Conservation (phyloP, 2,329 filamentous ascomycete genomes). For the Penicillium expansum region DNA sequence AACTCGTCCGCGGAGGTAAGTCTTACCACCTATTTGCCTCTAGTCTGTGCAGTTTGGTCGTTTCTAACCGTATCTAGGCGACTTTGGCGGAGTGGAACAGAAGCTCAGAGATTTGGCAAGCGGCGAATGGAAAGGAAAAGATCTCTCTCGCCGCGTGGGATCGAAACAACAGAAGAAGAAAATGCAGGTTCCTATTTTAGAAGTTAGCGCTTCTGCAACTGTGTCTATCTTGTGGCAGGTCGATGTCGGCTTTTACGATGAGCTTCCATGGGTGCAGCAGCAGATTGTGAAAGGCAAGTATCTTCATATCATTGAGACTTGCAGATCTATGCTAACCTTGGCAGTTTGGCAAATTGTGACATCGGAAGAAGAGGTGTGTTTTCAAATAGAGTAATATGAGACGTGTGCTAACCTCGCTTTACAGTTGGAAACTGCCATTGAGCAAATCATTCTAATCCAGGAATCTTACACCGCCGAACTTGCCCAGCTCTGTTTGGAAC, state of each 20-base stretch:
- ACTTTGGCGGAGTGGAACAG: slow-evolving; percentile 8
- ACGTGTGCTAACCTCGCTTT: neutral
- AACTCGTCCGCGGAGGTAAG: neutral
- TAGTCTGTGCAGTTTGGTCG: too few relatives aligned
- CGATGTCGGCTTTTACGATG: slow-evolving; percentile 20
- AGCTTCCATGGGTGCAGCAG: slow-evolving; percentile 12
- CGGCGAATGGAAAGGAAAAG: slow-evolving; percentile 18
- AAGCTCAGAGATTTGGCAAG: slow-evolving; percentile 21
- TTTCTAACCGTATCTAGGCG: neutral
- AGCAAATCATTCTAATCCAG: slow-evolving; percentile 12
- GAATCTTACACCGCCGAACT: slow-evolving; percentile 1
- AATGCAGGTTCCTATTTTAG: slow-evolving; percentile 14
- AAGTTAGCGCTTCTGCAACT: slow-evolving; percentile 7
- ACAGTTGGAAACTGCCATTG: slow-evolving; percentile 10
- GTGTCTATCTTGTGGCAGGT: slow-evolving; percentile 25
- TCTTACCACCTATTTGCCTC: neutral
- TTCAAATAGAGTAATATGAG: too few relatives aligned
- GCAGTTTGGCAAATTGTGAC: slow-evolving; percentile 12
- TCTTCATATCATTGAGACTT: neutral
- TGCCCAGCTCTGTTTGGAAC: slow-evolving; percentile 2
- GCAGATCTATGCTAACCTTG: neutral
- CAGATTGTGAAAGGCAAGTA: slow-evolving; percentile 21
- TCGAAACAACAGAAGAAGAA: slow-evolving; percentile 1
- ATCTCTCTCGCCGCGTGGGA: slow-evolving; percentile 4
- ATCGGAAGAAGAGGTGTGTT: slow-evolving; percentile 4